phyloP scores from a whole-genome alignment of 148 eudicot species.

The Amaranthus cruentus region DNA sequence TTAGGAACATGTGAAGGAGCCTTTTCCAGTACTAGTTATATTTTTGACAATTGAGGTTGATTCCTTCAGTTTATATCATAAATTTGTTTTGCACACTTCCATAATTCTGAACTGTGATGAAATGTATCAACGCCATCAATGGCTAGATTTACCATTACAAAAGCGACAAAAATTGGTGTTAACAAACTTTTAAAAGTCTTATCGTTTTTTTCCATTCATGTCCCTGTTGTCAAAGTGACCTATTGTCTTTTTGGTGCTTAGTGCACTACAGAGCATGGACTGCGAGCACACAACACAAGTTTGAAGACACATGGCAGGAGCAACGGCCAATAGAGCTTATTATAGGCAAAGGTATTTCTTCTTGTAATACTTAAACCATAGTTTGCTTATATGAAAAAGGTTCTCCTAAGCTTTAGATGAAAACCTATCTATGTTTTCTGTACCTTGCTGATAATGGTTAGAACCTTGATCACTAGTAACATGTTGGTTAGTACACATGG shows the following conservation, averaged over 20 bases:
- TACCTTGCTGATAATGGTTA: neutral
- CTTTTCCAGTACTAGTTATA: too few species aligned
- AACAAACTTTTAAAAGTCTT: neutral
- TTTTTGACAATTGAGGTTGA: neutral
- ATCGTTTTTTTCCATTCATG: neutral
- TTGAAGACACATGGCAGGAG: conserved; percentile 97
- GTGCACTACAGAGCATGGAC: conserved; percentile 97
- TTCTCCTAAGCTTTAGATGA: neutral
- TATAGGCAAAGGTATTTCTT: conserved; percentile 73
- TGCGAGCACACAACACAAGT: conserved; percentile 83
- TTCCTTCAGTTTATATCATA: neutral
- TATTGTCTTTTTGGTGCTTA: conserved; percentile 24
- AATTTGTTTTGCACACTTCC: neutral
- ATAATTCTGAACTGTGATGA: neutral
- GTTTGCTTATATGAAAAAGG: conserved; percentile 2
- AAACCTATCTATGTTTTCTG: neutral
- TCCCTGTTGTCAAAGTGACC: neutral
- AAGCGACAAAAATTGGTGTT: neutral
- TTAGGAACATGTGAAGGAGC: neutral
- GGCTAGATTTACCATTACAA: neutral
- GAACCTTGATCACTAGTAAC: neutral
- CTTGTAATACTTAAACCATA: conserved; percentile 2
- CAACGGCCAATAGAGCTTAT: conserved; percentile 77
- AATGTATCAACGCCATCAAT: neutral
- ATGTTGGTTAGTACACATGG: too few species aligned